Evolutionary conservation across 257 asterid genomes (phyloP).

Genomic region (Petunia axillaris): DNA sequence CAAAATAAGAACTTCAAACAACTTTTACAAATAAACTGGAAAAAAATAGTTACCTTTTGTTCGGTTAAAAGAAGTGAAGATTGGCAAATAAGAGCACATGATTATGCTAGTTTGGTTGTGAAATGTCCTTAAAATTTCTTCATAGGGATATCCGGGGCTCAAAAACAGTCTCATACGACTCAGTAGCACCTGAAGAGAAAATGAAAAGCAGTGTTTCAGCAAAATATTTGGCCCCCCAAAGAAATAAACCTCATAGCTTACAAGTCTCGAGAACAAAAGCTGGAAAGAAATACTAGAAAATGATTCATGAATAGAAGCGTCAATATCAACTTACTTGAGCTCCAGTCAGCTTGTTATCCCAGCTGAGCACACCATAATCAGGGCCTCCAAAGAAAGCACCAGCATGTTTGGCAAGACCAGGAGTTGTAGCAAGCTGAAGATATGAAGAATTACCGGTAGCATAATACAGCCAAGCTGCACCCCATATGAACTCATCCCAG

Average conservation of each 20-base stretch:
- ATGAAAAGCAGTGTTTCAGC: constrained; percentile 24
- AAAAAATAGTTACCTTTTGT: constrained; percentile 57
- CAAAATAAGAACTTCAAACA: neutral
- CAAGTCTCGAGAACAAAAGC: constrained; percentile 7
- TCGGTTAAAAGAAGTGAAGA: constrained; percentile 79
- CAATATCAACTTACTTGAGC: constrained; percentile 63
- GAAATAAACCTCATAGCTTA: neutral
- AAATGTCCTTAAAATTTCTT: constrained; percentile 79
- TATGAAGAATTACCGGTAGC: constrained; percentile 89
- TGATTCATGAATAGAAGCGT: neutral
- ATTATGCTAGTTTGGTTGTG: constrained; percentile 91
- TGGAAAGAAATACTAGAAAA: neutral
- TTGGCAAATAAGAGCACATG: constrained; percentile 94
- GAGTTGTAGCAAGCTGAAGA: constrained; percentile 84
- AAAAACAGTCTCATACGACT: constrained; percentile 86
- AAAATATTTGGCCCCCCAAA: neutral
- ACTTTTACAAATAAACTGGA: neutral
- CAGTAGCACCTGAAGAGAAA: constrained; percentile 66
- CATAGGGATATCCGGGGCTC: constrained; percentile 97
- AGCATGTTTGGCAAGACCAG: constrained; percentile 78
- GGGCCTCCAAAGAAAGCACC: constrained; percentile 98
- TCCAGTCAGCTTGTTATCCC: constrained; percentile 98
- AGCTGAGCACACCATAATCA: constrained; percentile 83
- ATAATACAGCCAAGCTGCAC: constrained; percentile 92
- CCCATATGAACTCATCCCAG: constrained; percentile 92